Evolutionary conservation across 2,329 filamentous ascomycete genomes (phyloP), one percentile per base, ranked within the genome.

Genomic region (Juglanconis juglandina): DNA sequence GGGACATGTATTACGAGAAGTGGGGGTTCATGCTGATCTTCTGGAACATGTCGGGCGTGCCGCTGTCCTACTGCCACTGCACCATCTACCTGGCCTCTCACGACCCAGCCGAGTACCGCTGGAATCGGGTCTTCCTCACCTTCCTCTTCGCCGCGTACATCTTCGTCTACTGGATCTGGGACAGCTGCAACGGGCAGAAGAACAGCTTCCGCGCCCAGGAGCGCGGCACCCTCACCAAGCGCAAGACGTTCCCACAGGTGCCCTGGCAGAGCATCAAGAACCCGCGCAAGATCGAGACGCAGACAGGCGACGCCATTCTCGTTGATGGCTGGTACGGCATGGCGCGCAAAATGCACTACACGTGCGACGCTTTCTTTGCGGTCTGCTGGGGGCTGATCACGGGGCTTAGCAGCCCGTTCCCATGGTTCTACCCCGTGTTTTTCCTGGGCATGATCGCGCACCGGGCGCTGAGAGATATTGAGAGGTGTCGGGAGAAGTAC

Each of bases 1-100:
- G 90, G 87, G 90, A 95, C 71, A 93, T 95, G 87, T 93, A 92
- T 78, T 91, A 90, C 69, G 90, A 94, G 78, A 93, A 94, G 77
- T 90, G 88, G 83, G 90, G 90, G 60, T 94, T 93, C 79, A 92
- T 94, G 89, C 83, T 94, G 64, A 92, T 92, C 72, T 94, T 93
- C 81, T 94, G 90, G 90, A 94, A 93, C 75, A 76, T 94, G 74
- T 89, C 90, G 41, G 90, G 90, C 68, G 90, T 93, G 17, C 90
- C 90, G 2, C 79, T 94, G 60, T 88, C 83, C 61, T 94, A 94
- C 81, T 92, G 90, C 78, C 90, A 93, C 79, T 92, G 88, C 81
- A 91, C 87, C 35, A 82, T 94, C 68, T 94, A 88, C 77, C 81
- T 94, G 56, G 90, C 90, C 66, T 90, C 87, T 74, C 89, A 92